Conservation (phyloP, 768 basidiomycete genomes). For the Suillus occidentalis region DNA sequence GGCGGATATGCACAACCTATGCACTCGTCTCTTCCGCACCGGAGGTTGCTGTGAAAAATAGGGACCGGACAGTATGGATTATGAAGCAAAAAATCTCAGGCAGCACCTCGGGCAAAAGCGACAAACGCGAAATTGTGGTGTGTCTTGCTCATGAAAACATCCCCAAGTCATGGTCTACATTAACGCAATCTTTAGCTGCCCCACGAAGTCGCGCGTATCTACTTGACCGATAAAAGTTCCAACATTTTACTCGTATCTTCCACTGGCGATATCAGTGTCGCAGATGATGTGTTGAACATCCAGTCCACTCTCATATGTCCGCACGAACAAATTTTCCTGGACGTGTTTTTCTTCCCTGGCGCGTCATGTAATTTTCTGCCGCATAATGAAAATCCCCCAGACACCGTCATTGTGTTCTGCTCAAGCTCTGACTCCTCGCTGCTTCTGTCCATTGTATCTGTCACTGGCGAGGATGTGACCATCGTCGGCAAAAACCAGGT, state of each 20-base stretch:
- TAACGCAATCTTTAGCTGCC: slow-evolving; percentile 39
- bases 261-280: slow-evolving; percentile 34
- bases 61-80: slow-evolving; percentile 55
- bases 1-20: slow-evolving; percentile 51
- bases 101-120: slow-evolving; percentile 27
- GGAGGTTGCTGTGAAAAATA: slow-evolving; percentile 40
- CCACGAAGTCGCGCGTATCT: slow-evolving; percentile 40
- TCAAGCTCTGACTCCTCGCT: slow-evolving; percentile 19
- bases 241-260: slow-evolving; percentile 35
- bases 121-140: slow-evolving; percentile 47
- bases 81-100: slow-evolving; percentile 58
- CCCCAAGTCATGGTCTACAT: slow-evolving; percentile 1
- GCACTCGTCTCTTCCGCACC: slow-evolving; percentile 50
- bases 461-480: slow-evolving; percentile 10
- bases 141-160: slow-evolving; percentile 24
- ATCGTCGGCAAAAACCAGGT: background rate
- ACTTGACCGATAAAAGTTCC: slow-evolving; percentile 28
- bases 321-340: slow-evolving; percentile 26
- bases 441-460: slow-evolving; percentile 21
- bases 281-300: slow-evolving; percentile 28
- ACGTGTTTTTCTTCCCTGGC: slow-evolving; percentile 32
- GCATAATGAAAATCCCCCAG: slow-evolving; percentile 11
- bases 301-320: slow-evolving; percentile 27
- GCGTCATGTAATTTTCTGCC: slow-evolving; percentile 30
- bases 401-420: slow-evolving; percentile 21